These are phyloP conservation scores for Knoxia roxburghii DNA, from an alignment of 257 asterid species.

Conservation along the genomic window DNA sequence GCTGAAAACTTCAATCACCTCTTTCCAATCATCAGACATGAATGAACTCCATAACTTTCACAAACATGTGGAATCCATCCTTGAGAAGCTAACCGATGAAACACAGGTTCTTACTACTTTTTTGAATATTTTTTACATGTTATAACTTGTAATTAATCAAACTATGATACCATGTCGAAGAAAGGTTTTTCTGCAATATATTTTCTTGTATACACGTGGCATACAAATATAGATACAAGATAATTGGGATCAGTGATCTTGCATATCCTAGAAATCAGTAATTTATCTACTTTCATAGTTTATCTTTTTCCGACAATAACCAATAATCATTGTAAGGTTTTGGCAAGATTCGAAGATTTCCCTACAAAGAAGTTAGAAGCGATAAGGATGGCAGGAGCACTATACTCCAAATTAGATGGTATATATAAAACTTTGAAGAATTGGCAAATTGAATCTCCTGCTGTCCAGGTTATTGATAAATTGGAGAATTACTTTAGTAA, in stretches of 20 bases:
- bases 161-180: no score
- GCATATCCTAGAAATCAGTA: no score
- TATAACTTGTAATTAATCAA: background rate
- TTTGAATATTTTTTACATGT: background rate
- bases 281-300: no score
- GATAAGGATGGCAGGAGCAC: constrained; percentile 71
- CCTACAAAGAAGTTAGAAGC: constrained; percentile 81
- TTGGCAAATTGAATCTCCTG: constrained; percentile 55
- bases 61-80: constrained; percentile 57
- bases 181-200: no score
- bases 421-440: constrained; percentile 39
- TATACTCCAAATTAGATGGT: constrained; percentile 52
- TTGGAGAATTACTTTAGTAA: constrained; percentile 67
- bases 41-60: constrained; percentile 63
- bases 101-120: constrained; percentile 45
- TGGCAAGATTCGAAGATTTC: constrained; percentile 79
- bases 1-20: constrained; percentile 39
- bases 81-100: constrained; percentile 77
- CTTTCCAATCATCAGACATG: constrained; percentile 73
- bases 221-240: no score
- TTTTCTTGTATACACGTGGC: no score
- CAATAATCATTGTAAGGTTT: constrained; percentile 38
- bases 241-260: no score
- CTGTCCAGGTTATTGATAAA: constrained; percentile 55
- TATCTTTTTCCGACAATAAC: no score